A percentile compares a stretch with the other conserved stretches of the same genome.
phyloP scores from a whole-genome alignment of 176 grass and related monocot species.

The Avena eriantha region DNA sequence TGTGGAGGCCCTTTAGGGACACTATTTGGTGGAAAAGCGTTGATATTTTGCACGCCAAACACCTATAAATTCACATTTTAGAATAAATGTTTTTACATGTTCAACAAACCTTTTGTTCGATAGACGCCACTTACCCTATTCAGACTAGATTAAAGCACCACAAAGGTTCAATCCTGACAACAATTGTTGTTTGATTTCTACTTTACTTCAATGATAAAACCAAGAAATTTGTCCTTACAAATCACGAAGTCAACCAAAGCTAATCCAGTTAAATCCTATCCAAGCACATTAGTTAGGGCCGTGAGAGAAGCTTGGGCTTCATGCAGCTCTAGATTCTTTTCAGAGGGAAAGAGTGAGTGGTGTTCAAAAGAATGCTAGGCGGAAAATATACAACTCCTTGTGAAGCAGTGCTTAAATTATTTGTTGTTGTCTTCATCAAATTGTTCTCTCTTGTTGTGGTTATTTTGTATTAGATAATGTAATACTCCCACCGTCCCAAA shows the following conservation, averaged over 20 bases:
- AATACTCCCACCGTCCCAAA: background rate
- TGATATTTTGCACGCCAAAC: background rate
- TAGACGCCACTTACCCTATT: background rate
- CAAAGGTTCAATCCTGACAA: background rate
- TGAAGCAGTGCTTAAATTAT: background rate
- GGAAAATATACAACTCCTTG: background rate
- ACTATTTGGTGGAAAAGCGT: background rate
- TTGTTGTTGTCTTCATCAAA: background rate
- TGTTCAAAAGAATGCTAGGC: background rate
- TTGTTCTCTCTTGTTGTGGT: background rate
- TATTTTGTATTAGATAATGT: background rate
- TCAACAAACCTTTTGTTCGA: background rate
- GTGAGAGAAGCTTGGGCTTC: constrained; percentile 1
- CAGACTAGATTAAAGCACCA: background rate
- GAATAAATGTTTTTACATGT: background rate
- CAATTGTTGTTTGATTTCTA: background rate
- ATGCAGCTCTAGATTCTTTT: background rate
- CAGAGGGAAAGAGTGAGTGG: background rate
- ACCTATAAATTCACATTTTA: background rate
- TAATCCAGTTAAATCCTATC: background rate
- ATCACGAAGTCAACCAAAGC: background rate
- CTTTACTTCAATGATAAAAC: background rate
- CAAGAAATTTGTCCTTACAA: background rate
- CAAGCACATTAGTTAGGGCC: background rate
- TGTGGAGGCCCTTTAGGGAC: background rate